Conservation (phyloP, 1,139 yeast species). For the Protomyces lactucae-debilis region DNA sequence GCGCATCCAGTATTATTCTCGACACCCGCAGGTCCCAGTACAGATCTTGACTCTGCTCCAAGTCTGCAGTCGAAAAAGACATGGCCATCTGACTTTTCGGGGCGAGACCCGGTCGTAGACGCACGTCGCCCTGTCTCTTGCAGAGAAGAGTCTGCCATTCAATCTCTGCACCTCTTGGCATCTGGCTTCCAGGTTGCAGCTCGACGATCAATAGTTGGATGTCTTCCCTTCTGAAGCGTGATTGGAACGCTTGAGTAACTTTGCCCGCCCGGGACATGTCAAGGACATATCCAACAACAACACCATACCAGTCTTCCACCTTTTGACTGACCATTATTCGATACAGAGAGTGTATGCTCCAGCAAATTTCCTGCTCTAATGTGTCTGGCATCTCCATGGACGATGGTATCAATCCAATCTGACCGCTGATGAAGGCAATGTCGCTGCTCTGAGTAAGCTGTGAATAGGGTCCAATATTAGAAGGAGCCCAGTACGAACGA, state of each 20-base stretch:
- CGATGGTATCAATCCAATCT: slow-evolving; percentile 76
- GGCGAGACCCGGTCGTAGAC: background rate
- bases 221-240: background rate
- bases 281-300: slow-evolving; percentile 4
- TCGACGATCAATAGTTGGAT: background rate
- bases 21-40: background rate
- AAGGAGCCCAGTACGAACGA: slow-evolving; percentile 95
- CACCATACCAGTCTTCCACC: slow-evolving; percentile 3
- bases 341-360: slow-evolving; percentile 17
- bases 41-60: background rate
- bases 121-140: background rate
- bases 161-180: slow-evolving; percentile 17
- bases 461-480: slow-evolving; percentile 95
- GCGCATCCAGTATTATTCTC: background rate
- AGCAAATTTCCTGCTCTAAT: background rate
- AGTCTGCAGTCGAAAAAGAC: background rate
- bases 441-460: slow-evolving; percentile 59
- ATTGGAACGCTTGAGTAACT: background rate
- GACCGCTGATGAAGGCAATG: slow-evolving; percentile 76
- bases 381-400: slow-evolving; percentile 47
- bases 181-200: slow-evolving; percentile 9
- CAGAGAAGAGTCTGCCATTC: slow-evolving; percentile 17
- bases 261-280: background rate
- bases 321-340: background rate
- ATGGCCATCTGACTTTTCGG: background rate